These are phyloP conservation scores for Pichia exigua DNA, from an alignment of 805 yeast species.

Conservation along the genomic window DNA sequence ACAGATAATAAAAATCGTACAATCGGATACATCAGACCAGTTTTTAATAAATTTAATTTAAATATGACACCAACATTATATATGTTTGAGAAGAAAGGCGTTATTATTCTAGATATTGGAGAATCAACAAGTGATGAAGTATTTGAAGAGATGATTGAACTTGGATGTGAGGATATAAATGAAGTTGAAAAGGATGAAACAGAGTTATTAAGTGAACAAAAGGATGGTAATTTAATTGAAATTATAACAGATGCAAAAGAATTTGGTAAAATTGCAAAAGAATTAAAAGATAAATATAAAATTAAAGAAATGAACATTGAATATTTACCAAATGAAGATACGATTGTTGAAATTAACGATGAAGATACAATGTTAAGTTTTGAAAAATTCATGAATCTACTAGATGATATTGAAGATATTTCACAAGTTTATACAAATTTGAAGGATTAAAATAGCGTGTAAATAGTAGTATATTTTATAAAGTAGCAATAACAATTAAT, in stretches of 20 bases:
- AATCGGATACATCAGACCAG: conserved; percentile 63
- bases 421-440: conserved; percentile 71
- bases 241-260: conserved; percentile 59
- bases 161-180: conserved; percentile 69
- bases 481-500: background rate
- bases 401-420: conserved; percentile 82
- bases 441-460: conserved; percentile 17
- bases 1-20: conserved; percentile 88
- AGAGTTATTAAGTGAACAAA: conserved; percentile 13
- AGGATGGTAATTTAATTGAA: conserved; percentile 28
- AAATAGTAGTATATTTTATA: background rate
- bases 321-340: conserved; percentile 57
- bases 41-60: conserved; percentile 57
- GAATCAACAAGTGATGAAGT: conserved; percentile 46
- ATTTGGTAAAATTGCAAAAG: conserved; percentile 53
- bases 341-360: conserved; percentile 44
- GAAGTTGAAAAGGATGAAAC: conserved; percentile 17
- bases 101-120: conserved; percentile 44
- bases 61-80: conserved; percentile 70
- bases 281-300: conserved; percentile 46
- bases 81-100: conserved; percentile 74
- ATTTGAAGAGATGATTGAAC: conserved; percentile 67
- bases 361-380: conserved; percentile 45
- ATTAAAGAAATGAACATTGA: conserved; percentile 68
- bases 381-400: conserved; percentile 46